phyloP scores from a whole-genome alignment of 1,284 basidiomycete genomes.

The Hortiboletus rubellus region DNA sequence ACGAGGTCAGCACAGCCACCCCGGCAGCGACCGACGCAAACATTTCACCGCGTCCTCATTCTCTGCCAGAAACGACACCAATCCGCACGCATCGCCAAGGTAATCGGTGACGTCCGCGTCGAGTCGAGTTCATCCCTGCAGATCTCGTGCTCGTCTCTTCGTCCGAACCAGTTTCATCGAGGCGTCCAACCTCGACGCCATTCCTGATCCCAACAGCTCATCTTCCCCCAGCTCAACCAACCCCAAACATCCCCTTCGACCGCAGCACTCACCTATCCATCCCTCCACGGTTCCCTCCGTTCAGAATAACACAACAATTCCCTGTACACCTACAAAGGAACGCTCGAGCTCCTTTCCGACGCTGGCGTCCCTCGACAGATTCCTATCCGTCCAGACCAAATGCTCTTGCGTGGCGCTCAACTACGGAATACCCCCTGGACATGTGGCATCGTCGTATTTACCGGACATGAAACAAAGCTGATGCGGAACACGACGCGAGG shows the following conservation, averaged over 20 bases:
- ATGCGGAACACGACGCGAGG: conserved; percentile 95
- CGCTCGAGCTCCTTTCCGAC: conserved; percentile 64
- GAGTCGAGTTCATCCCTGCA: conserved; percentile 96
- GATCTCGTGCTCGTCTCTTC: conserved; percentile 88
- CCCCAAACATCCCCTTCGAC: conserved; percentile 87
- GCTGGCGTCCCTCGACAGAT: conserved; percentile 73
- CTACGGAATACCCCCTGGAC: conserved; percentile 96
- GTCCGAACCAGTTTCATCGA: no score
- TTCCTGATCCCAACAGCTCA: background rate
- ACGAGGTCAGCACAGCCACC: no score
- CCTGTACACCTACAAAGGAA: conserved; percentile 93
- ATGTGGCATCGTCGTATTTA: conserved; percentile 93
- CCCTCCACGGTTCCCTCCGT: conserved; percentile 83
- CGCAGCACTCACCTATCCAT: conserved; percentile 76
- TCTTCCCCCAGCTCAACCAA: conserved; percentile 82
- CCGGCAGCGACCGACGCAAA: no score
- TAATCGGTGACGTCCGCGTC: conserved; percentile 89
- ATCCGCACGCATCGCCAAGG: conserved; percentile 79
- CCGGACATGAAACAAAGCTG: conserved; percentile 97
- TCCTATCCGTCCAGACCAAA: conserved; percentile 92
- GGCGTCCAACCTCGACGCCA: conserved; percentile 92
- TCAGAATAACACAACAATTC: no score
- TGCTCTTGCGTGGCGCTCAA: conserved; percentile 93
- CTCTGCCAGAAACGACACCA: conserved; percentile 89
- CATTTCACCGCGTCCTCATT: background rate